phyloP scores from a whole-genome alignment of 225 moss, liverwort and hornwort genomes.

The Neckera pumila region DNA sequence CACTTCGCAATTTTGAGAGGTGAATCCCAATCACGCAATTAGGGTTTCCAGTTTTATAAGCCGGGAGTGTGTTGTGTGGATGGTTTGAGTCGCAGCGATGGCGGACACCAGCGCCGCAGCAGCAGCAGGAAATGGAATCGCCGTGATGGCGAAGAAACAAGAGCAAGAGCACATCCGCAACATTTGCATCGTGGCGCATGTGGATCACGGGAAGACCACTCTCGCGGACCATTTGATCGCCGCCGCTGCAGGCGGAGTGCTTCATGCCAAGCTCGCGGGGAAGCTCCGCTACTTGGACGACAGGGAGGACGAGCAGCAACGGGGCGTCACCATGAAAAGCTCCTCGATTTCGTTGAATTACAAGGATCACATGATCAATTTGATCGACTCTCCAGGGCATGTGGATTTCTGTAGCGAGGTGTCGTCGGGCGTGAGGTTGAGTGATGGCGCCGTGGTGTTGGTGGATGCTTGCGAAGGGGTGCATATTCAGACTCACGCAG shows the following conservation, averaged over 20 bases:
- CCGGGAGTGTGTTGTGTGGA: not conserved
- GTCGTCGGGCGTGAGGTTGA: constrained; percentile 81
- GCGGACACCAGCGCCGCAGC: constrained; percentile 2
- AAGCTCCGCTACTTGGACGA: constrained; percentile 93
- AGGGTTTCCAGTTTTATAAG: not conserved
- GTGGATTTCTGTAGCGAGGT: constrained; percentile 98
- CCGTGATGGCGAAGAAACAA: not conserved
- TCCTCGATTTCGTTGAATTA: constrained; percentile 68
- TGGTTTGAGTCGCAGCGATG: constrained; percentile 5
- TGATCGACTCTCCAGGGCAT: constrained; percentile 95
- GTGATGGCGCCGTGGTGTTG: constrained; percentile 85
- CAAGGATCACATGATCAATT: constrained; percentile 57
- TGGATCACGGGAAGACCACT: constrained; percentile 96
- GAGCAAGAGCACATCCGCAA: constrained; percentile 51
- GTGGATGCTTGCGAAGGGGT: constrained; percentile 96
- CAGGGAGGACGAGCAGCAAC: constrained; percentile 88
- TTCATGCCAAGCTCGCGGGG: constrained; percentile 78
- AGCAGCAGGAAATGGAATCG: not conserved
- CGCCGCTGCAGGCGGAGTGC: constrained; percentile 79
- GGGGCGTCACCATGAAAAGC: constrained; percentile 98
- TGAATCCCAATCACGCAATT: not conserved
- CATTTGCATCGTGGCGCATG: constrained; percentile 92
- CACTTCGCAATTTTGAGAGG: not conserved
- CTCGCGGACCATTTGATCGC: constrained; percentile 91
- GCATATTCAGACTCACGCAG: constrained; percentile 97